Evolutionary conservation across 495 filamentous ascomycete genomes (phyloP), one percentile per base, ranked within the genome.

Genomic region (Penicillium desertorum): DNA sequence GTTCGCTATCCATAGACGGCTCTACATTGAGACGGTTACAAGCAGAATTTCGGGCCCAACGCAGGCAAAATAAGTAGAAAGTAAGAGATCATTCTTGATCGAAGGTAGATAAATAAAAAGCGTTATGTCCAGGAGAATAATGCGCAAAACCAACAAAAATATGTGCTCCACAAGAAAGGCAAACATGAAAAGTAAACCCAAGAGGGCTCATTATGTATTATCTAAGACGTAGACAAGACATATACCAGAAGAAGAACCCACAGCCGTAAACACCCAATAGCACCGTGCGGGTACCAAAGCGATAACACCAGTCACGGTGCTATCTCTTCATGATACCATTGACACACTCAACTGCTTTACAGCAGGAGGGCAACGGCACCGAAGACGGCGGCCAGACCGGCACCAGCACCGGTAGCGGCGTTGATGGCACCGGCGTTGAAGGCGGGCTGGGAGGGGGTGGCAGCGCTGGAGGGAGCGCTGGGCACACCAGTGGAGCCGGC

Each of bases 331-430:
- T 42, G 46, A 58, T 47, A 25, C 39, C 25, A 29, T 56, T 60
- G 19, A 16, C 14, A 51, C 30, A 39, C 57, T 63, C 19, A 57
- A 32, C 43, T 36, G 42, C 47, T 78, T 89, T 93, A 93, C 80
- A 92, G 83, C 68, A 88, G 66, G 75, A 84, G 82, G 68, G 87
- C 89, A 66, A 82, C 87, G 62, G 86, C 69, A 75, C 86, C 90
- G 76, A 91, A 82, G 65, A 92, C 76, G 76, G 82, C 86, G 63
- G 85, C 89, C 59, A 91, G 84, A 73, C 79, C 85, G 63, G 81
- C 86, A 65, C 86, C 86, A 55, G 85, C 85, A 63, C 87, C 73
- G 68, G 65, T 67, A 55, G 69, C 72, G 41, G 68, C 72, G 63
- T 82, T 75, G 32, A 66, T 61, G 59, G 73, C 71, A 71, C 69